Conservation (phyloP, 768 basidiomycete genomes). For the Phanerochaete sordida region DNA sequence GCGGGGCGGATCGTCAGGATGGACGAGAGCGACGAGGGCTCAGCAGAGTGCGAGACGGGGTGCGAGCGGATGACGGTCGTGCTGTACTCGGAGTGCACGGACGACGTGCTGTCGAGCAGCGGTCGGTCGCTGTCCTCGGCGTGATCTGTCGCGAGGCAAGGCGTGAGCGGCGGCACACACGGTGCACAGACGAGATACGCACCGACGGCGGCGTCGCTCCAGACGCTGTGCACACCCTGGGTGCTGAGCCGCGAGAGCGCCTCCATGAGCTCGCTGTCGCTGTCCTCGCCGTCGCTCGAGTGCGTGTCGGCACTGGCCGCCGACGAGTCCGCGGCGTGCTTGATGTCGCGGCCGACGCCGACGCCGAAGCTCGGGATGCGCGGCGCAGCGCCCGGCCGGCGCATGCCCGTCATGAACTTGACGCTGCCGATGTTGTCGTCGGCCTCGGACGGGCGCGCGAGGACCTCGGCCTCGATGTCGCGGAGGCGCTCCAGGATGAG, state of each 20-base stretch:
- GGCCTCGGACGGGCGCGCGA: conserved; percentile 58
- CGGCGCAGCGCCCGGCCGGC: conserved; percentile 50
- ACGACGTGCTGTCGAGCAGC: conserved; percentile 44
- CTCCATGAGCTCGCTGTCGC: conserved; percentile 66
- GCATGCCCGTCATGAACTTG: conserved; percentile 72
- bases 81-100: conserved; percentile 59
- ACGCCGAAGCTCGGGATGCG: conserved; percentile 86
- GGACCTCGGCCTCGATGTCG: conserved; percentile 80
- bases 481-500: conserved; percentile 76
- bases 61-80: conserved; percentile 61
- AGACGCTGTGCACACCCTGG: conserved; percentile 46
- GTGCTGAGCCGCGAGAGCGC: conserved; percentile 52
- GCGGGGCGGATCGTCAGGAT: conserved; percentile 66
- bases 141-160: conserved; percentile 24
- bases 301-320: conserved; percentile 32
- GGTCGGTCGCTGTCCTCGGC: conserved; percentile 50
- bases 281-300: conserved; percentile 45
- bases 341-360: conserved; percentile 62
- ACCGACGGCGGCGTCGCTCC: conserved; percentile 43
- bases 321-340: conserved; percentile 32
- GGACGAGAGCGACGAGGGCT: conserved; percentile 60
- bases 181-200: conserved; percentile 16
- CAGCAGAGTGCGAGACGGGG: conserved; percentile 29
- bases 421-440: conserved; percentile 84
- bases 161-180: not conserved